Conservation (phyloP, 768 basidiomycete species). For the Amanita rubescens region DNA sequence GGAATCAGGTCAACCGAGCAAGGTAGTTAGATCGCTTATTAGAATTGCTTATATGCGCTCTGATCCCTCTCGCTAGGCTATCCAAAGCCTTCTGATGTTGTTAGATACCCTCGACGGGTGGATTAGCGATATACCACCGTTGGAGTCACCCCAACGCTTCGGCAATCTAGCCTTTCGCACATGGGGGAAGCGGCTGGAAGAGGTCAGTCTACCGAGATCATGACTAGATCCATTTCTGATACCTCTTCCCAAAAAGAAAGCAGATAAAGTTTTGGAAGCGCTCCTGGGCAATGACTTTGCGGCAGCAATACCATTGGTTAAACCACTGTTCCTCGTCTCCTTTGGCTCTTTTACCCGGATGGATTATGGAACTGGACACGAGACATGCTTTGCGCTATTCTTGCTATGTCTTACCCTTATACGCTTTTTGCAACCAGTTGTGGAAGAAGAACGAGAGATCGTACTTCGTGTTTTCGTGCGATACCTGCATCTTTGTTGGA, state of each 20-base stretch:
- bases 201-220: constrained; percentile 37
- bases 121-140: constrained; percentile 78
- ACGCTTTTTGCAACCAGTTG: constrained; percentile 51
- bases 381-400: constrained; percentile 80
- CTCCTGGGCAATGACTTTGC: constrained; percentile 41
- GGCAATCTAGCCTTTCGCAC: constrained; percentile 88
- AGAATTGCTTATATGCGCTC: not conserved
- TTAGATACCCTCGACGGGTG: constrained; percentile 62
- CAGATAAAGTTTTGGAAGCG: constrained; percentile 38
- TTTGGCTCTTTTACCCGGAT: constrained; percentile 89
- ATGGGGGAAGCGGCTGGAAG: constrained; percentile 74
- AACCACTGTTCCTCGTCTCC: constrained; percentile 71
- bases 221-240: constrained; percentile 8
- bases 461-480: constrained; percentile 61
- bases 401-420: constrained; percentile 66
- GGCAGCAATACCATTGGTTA: constrained; percentile 51
- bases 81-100: constrained; percentile 30
- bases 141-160: constrained; percentile 71
- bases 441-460: constrained; percentile 53
- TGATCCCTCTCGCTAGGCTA: not conserved
- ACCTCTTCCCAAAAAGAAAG: constrained; percentile 36
- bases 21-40: constrained; percentile 21
- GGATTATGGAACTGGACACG: constrained; percentile 97
- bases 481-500: constrained; percentile 80
- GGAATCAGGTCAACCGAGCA: constrained; percentile 21